Percentiles rank a stretch among this genome's conserved stretches.
These are phyloP conservation scores for Phytophthora idaei DNA, from an alignment of 352 stramenopile genomes.

Conservation along the genomic window DNA sequence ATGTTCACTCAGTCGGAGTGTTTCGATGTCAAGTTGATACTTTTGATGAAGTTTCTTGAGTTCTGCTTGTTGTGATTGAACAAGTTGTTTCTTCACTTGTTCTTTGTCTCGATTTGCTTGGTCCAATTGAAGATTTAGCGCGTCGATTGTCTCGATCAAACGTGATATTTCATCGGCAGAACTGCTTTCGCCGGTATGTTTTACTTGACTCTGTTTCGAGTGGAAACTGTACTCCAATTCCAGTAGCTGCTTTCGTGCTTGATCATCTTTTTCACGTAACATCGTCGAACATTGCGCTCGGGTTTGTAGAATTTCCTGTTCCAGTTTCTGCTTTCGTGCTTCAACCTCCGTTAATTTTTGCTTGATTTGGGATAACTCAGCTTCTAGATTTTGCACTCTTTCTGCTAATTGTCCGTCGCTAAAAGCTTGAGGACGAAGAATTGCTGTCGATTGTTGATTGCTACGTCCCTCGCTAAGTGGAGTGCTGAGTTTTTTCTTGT, in stretches of 20 bases:
- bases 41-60: conserved; percentile 67
- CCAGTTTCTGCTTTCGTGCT: conserved; percentile 40
- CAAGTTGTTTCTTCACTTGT: conserved; percentile 39
- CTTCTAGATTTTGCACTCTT: conserved; percentile 25
- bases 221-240: conserved; percentile 52
- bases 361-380: conserved; percentile 35
- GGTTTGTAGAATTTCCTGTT: conserved; percentile 51
- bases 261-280: conserved; percentile 65
- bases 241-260: conserved; percentile 56
- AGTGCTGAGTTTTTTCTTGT: conserved; percentile 22
- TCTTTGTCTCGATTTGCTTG: conserved; percentile 49
- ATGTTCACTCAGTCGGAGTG: conserved; percentile 64
- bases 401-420: conserved; percentile 2
- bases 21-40: conserved; percentile 73
- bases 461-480: neutral
- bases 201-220: conserved; percentile 44
- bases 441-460: conserved; percentile 22
- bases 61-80: conserved; percentile 52
- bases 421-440: neutral
- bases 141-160: conserved; percentile 79
- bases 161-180: conserved; percentile 49
- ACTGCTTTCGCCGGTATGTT: conserved; percentile 8
- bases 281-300: conserved; percentile 42
- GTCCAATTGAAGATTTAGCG: conserved; percentile 65
- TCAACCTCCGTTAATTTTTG: conserved; percentile 37